Base-by-base conservation (phyloP, 2,329 filamentous ascomycete genomes). In the Fusarium sarcochroum region DNA sequence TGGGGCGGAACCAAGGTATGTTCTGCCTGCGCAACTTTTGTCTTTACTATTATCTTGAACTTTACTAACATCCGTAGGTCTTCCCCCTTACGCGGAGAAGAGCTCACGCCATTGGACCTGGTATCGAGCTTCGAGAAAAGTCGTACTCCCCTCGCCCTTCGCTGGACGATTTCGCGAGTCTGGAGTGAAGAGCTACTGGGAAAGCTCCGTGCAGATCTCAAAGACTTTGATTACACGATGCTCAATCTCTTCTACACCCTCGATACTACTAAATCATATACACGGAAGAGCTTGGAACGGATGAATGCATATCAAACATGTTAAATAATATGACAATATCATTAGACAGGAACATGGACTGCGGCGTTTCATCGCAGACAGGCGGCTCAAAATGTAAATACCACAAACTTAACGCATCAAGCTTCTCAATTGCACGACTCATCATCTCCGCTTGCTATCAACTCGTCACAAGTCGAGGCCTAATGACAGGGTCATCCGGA, bases 1-100 rank as follows among this genome's bases (percentile, higher is more conserved):
- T 99, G 96, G 96, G 90, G 92, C 68, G 91, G 91, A 55, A 98
- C 96, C 63, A 97, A 96, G 89, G 96, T 98, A 54, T 18, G 37
- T 38, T 17, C 17, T 20, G 3, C 21, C 7, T 25, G 15, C 4
- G 6, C 46, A 27, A 23, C 17, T 9, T 14, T 6, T 23, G 46
- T 14, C 30, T 48, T 23, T 1, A 15, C 7, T 35, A 17, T n/a
- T 21, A 34, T 6, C n/a, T 6, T 27, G 34, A 38, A 8, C n/a
- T 2, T 25, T 11, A 7, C 71, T 75, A 50, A 71, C 46, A 68
- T 58, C 11, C 20, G 1, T 59, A 89, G 87, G 82, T 90, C 23
- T 90, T 90, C 67, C 87, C 87, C 8, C 50, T 83, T 11, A 83
- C 85, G 1, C 81, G 92, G 76, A 86, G 93, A 76, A 84, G 85